Conservation (phyloP, 176 grass and related monocot genomes). For the Avena atlantica region DNA sequence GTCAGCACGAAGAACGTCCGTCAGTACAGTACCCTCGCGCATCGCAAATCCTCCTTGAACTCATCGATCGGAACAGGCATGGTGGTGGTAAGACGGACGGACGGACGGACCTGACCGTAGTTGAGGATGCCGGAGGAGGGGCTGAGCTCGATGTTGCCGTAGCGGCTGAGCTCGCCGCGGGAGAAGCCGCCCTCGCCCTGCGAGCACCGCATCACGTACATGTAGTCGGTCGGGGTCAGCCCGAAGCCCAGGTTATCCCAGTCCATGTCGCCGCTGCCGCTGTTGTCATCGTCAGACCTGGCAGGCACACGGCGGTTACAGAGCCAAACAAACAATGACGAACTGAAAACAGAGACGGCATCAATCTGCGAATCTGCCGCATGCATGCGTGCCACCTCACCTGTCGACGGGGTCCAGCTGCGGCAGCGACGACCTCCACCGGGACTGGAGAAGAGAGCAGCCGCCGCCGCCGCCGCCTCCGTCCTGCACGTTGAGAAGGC, state of each 20-base stretch:
- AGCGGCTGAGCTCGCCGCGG: constrained; percentile 68
- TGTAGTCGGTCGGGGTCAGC: constrained; percentile 78
- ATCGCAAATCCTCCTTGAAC: no score
- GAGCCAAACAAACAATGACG: not conserved
- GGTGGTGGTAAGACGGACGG: no score
- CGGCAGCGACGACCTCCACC: constrained; percentile 54
- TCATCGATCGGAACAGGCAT: no score
- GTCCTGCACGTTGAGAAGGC: constrained; percentile 36
- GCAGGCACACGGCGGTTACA: not conserved
- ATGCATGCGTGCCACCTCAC: constrained; percentile 13
- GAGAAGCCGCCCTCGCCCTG: constrained; percentile 45
- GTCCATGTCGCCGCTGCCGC: constrained; percentile 58
- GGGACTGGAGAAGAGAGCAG: constrained; percentile 10
- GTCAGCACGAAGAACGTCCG: no score
- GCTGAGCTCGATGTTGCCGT: constrained; percentile 94
- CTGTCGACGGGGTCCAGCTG: constrained; percentile 47
- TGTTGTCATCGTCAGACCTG: constrained; percentile 77
- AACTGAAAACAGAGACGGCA: not conserved
- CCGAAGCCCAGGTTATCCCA: constrained; percentile 91
- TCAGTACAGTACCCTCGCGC: no score
- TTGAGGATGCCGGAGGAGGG: constrained; percentile 88
- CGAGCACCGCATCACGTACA: constrained; percentile 82
- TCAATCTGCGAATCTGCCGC: not conserved
- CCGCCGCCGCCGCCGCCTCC: not conserved
- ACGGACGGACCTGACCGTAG: constrained; percentile 59